phyloP scores from a whole-genome alignment of 306 rosid genomes.

The Prosopis cineraria region DNA sequence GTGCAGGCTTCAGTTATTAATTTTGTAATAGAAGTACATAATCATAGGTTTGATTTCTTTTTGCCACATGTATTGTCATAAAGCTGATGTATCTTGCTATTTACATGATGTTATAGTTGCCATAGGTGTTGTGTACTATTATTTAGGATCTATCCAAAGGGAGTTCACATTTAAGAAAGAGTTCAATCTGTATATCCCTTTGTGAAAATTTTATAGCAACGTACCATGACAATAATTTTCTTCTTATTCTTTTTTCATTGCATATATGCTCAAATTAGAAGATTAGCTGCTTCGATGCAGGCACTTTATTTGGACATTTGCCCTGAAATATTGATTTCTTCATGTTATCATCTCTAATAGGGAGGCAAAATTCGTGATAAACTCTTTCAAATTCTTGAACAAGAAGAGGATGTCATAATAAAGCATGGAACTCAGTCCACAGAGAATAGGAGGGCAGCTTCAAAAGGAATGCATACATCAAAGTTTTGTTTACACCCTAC shows the following conservation, averaged over 20 bases:
- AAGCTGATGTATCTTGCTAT: not conserved
- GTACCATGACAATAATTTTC: no score
- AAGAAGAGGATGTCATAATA: slow-evolving; percentile 63
- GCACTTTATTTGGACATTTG: not conserved
- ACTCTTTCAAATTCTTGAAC: slow-evolving; percentile 75
- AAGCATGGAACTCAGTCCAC: slow-evolving; percentile 91
- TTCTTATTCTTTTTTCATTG: not conserved
- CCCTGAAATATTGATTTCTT: slow-evolving; percentile 17
- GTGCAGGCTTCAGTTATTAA: not conserved
- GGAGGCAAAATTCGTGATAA: slow-evolving; percentile 90
- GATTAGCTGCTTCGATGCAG: slow-evolving; percentile 1
- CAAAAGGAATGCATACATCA: slow-evolving; percentile 91
- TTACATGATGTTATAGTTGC: not conserved
- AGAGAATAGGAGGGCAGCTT: slow-evolving; percentile 88
- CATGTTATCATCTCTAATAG: slow-evolving; percentile 39
- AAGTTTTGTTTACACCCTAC: slow-evolving; percentile 95
- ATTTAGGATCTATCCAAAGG: not conserved
- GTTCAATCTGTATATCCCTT: not conserved
- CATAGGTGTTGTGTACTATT: not conserved
- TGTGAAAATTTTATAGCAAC: slow-evolving; percentile 5
- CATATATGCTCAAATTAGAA: slow-evolving; percentile 4
- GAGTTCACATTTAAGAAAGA: not conserved
- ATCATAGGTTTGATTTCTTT: not conserved
- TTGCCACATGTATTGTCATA: not conserved
- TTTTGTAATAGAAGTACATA: not conserved